Percentiles rank a stretch among this genome's conserved stretches.
phyloP scores from a whole-genome alignment of 148 eudicot genomes.

The Chenopodium suecicum region DNA sequence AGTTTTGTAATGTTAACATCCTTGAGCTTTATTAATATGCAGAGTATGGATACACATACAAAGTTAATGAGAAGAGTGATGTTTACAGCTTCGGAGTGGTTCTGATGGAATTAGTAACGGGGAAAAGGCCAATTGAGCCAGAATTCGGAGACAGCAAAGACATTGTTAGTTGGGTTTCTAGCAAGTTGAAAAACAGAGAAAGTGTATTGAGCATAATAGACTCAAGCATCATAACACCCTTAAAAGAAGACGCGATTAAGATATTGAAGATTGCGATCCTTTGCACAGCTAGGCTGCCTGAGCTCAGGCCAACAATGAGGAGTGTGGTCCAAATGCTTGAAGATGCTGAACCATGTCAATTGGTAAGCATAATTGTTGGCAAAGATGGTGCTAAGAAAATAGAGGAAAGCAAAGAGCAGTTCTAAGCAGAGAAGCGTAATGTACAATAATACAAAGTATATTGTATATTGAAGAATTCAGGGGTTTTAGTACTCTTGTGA shows the following conservation, averaged over 20 bases:
- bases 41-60: slow-evolving; percentile 87
- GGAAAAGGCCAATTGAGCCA: slow-evolving; percentile 78
- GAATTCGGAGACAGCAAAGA: slow-evolving; percentile 77
- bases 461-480: neutral
- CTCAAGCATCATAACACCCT: slow-evolving; percentile 40
- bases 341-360: slow-evolving; percentile 71
- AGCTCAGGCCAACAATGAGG: slow-evolving; percentile 76
- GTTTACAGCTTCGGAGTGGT: slow-evolving; percentile 98
- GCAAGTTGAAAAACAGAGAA: slow-evolving; percentile 61
- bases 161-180: slow-evolving; percentile 73
- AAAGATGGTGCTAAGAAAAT: slow-evolving; percentile 44
- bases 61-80: slow-evolving; percentile 84
- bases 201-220: slow-evolving; percentile 60
- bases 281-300: slow-evolving; percentile 63
- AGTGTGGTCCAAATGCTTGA: slow-evolving; percentile 85
- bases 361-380: slow-evolving; percentile 40
- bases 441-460: neutral
- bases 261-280: slow-evolving; percentile 72
- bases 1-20: neutral
- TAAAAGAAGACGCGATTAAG: slow-evolving; percentile 64
- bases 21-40: slow-evolving; percentile 14
- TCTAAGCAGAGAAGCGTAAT: neutral
- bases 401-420: slow-evolving; percentile 24
- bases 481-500: neutral
- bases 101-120: slow-evolving; percentile 88